Conservation (phyloP, 192 early-diverging fungal species). For the Podila epigama region DNA sequence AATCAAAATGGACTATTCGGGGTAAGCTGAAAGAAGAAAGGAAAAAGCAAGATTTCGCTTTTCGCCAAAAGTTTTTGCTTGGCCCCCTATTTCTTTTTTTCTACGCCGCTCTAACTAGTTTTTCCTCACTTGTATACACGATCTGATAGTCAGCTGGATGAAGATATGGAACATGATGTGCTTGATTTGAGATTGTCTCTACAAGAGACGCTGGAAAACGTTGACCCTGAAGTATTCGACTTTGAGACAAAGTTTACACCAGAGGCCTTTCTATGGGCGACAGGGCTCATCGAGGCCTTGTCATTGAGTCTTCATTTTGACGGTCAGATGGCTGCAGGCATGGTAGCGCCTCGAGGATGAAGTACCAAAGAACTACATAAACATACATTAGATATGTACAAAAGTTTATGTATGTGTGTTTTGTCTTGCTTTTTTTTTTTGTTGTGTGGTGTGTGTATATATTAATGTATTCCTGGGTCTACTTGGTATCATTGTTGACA, state of each 20-base stretch:
- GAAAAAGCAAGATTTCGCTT: too few relatives aligned
- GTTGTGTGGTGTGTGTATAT: not conserved
- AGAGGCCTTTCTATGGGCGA: slow-evolving; percentile 31
- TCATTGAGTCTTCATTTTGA: slow-evolving; percentile 28
- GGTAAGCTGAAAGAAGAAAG: slow-evolving; percentile 2
- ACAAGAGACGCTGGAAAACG: slow-evolving; percentile 17
- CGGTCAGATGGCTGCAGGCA: slow-evolving; percentile 6
- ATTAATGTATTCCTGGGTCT: not conserved
- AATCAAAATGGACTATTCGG: slow-evolving; percentile 19
- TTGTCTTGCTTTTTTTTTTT: not conserved
- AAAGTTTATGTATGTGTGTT: not conserved
- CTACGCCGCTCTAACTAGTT: too few relatives aligned
- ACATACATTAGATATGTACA: not conserved
- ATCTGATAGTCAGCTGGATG: slow-evolving; percentile 18
- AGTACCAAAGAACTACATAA: too few relatives aligned
- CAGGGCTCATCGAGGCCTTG: slow-evolving; percentile 19
- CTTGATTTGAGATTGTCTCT: slow-evolving; percentile 21
- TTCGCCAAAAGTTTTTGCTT: not conserved
- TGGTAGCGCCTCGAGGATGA: slow-evolving; percentile 11
- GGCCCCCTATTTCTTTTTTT: not conserved
- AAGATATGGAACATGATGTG: slow-evolving; percentile 35
- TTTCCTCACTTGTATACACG: too few relatives aligned
- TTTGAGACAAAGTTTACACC: slow-evolving; percentile 18
- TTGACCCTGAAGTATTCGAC: slow-evolving; percentile 16
- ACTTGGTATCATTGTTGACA: not conserved